Evolutionary conservation across 345 rosid genomes (phyloP).

Genomic region (Nephelium lappaceum): DNA sequence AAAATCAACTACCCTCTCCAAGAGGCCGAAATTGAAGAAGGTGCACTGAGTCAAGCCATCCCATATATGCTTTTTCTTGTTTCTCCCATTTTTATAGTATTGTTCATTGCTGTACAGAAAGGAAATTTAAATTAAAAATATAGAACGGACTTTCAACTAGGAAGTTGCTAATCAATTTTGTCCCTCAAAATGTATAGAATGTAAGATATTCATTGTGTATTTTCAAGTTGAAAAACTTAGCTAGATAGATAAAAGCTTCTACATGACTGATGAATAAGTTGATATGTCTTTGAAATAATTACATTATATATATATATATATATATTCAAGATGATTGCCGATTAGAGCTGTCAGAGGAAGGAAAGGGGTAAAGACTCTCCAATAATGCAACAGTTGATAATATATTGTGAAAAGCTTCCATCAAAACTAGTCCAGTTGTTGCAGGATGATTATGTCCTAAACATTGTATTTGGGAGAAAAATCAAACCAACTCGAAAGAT

Average conservation of each 20-base stretch:
- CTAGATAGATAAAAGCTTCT: neutral
- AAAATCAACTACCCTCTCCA: conserved; percentile 34
- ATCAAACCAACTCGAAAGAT: neutral
- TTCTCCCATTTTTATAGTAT: conserved; percentile 67
- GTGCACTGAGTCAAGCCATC: conserved; percentile 53
- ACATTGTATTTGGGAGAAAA: neutral
- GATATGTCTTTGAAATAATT: neutral
- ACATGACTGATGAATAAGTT: neutral
- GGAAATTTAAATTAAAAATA: conserved; percentile 35
- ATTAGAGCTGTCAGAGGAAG: neutral
- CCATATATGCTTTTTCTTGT: conserved; percentile 66
- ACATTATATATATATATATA: neutral
- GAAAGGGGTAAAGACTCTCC: neutral
- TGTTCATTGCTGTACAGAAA: conserved; percentile 56
- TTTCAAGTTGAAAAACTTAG: neutral
- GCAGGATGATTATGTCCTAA: neutral
- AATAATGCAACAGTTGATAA: neutral
- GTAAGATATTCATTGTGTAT: neutral
- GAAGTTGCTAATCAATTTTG: neutral
- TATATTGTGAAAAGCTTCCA: neutral
- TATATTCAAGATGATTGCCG: neutral
- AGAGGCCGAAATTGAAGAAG: conserved; percentile 41
- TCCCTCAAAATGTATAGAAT: conserved; percentile 4
- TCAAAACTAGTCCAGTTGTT: neutral
- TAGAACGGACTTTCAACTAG: neutral